phyloP scores from a whole-genome alignment of 305 asterid genomes.

The Ajuga reptans region DNA sequence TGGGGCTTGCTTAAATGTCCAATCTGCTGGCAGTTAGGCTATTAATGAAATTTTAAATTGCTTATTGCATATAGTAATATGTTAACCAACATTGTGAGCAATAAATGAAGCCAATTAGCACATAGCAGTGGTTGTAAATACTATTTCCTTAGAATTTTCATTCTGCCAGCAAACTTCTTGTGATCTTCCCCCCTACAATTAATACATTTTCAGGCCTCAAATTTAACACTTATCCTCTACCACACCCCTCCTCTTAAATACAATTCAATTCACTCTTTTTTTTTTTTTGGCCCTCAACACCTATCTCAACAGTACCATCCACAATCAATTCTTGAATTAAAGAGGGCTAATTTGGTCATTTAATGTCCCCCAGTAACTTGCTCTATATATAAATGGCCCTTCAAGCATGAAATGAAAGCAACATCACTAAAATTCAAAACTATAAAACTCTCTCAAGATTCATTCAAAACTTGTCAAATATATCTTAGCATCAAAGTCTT shows the following conservation, averaged over 20 bases:
- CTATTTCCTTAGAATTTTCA: slow-evolving; percentile 20
- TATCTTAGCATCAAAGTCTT: not conserved
- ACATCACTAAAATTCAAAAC: not conserved
- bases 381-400: slow-evolving; percentile 10
- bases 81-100: slow-evolving; percentile 41
- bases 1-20: slow-evolving; percentile 12
- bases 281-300: slow-evolving; percentile 21
- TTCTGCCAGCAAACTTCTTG: slow-evolving; percentile 41
- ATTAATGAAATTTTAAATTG: slow-evolving; percentile 36
- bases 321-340: slow-evolving; percentile 27
- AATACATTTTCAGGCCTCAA: slow-evolving; percentile 19
- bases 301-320: slow-evolving; percentile 12
- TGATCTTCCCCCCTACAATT: slow-evolving; percentile 33
- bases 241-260: slow-evolving; percentile 25
- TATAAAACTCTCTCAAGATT: not conserved
- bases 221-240: slow-evolving; percentile 26
- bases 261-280: slow-evolving; percentile 22
- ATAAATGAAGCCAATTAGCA: slow-evolving; percentile 33
- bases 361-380: slow-evolving; percentile 7
- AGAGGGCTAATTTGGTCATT: not conserved
- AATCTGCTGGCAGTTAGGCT: slow-evolving; percentile 37
- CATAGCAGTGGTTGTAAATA: slow-evolving; percentile 21
- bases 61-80: slow-evolving; percentile 4
- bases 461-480: not conserved
- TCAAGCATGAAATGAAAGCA: not conserved